phyloP scores from a whole-genome alignment of 2,329 filamentous ascomycete genomes.

The Ophiosphaerella narmari region DNA sequence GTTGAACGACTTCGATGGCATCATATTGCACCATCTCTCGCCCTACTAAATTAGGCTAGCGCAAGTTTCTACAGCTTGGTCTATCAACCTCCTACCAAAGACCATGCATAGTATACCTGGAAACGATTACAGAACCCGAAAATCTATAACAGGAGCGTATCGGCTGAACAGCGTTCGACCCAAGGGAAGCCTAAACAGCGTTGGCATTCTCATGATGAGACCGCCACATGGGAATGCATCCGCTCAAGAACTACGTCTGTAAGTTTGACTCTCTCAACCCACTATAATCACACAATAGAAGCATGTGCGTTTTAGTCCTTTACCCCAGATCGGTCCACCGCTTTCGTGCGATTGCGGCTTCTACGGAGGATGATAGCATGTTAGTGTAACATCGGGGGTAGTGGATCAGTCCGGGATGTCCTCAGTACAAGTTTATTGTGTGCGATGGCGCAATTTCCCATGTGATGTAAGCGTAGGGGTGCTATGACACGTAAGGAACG shows the following conservation, averaged over 20 bases:
- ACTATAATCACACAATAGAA: background rate
- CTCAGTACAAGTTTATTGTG: conserved; percentile 26
- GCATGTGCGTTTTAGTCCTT: background rate
- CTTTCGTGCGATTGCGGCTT: background rate
- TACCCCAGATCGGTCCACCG: conserved; percentile 1
- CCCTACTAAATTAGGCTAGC: conserved; percentile 19
- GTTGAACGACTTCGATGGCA: conserved; percentile 16
- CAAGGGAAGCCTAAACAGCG: background rate
- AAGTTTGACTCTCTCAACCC: background rate
- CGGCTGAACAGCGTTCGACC: background rate
- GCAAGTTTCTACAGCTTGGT: conserved; percentile 2
- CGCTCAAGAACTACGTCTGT: background rate
- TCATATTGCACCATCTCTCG: conserved; percentile 22
- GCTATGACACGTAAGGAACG: conserved; percentile 12
- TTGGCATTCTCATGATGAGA: background rate
- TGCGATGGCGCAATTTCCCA: conserved; percentile 42
- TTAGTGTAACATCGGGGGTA: background rate
- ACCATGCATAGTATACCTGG: background rate
- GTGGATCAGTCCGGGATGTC: background rate
- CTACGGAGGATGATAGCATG: background rate
- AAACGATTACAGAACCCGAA: background rate
- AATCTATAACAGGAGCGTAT: background rate
- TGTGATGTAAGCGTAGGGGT: conserved; percentile 13
- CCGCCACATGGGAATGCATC: too few species aligned
- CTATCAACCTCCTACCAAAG: background rate